Base-by-base conservation (phyloP, 768 basidiomycete genomes). In the Pholiota microspora region DNA sequence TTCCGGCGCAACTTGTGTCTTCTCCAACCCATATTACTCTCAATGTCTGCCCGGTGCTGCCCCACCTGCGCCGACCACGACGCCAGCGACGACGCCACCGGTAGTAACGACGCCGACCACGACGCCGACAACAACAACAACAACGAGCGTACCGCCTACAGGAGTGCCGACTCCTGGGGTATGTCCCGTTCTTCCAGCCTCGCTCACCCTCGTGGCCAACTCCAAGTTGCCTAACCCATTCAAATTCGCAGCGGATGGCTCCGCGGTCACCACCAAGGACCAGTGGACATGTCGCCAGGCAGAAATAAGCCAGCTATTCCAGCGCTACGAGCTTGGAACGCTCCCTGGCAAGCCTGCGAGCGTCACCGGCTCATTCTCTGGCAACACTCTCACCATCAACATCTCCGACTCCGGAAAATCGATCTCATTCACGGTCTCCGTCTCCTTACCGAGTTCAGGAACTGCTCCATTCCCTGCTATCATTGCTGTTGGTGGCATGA, bases 141-240 rank as follows among this genome's bases (percentile, higher is more conserved):
- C 64, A 8, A 32, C 64, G 8, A 52, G 65, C 21, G 53, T 62
- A 9, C 49, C 66, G 21, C 48, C 65, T 16, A 60, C 67, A 8
- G 54, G 62, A 12, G 49, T 56, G 16, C 28, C 66, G 6, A 38
- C 59, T 29, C 61, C 65, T 24, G 57, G 55, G 12, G 53, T 53
- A 15, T 73, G 73, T 57, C 56, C 72, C 21, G 29, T 64, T 7
- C 63, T 73, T 16, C 72, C 71, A 0, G 51, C 60, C 16, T 71
- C 59, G 15, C 64, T 72, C 24, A 66, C 59, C 21, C 70, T 72
- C 16, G 57, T 52, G 18, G 72, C 70, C 56, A 75, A 77, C 59
- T 53, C 72, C 48, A 73, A 71, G 51, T 73, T 84, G 13, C 79
- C 78, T 7, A 74, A 83, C 60, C 83, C 82, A 0, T 85, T 85